Evolutionary conservation across 345 rosid genomes (phyloP).

Genomic region (Eucalyptus pauciflora): DNA sequence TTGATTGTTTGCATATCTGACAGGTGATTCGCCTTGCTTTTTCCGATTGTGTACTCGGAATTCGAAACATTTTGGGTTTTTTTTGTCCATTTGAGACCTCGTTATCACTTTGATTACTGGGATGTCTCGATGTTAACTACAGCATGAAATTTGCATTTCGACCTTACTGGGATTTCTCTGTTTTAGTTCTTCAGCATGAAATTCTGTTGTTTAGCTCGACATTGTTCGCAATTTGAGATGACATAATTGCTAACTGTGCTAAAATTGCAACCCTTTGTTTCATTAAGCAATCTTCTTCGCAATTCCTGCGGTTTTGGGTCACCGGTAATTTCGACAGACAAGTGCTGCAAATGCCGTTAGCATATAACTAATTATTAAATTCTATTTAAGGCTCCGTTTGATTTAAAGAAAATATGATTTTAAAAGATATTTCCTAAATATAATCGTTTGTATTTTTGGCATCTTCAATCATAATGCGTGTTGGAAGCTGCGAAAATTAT

Average conservation of each 20-base stretch:
- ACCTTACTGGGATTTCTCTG: neutral
- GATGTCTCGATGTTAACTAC: neutral
- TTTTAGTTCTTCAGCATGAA: neutral
- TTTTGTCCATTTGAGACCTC: neutral
- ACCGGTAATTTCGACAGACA: neutral
- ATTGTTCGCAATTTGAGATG: neutral
- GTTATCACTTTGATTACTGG: neutral
- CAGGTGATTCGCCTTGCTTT: fast-evolving
- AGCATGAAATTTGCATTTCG: neutral
- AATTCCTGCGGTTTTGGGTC: too few relatives aligned
- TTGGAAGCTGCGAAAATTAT: neutral
- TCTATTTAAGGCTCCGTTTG: too few relatives aligned
- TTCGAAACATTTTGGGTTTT: neutral
- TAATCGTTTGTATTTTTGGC: neutral
- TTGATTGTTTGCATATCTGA: neutral
- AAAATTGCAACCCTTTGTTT: neutral
- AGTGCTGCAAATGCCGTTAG: too few relatives aligned
- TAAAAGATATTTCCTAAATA: too few relatives aligned
- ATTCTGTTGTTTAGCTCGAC: neutral
- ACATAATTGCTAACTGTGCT: neutral
- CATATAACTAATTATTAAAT: neutral
- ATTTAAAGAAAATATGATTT: too few relatives aligned
- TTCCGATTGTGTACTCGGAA: fast-evolving
- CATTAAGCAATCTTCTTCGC: neutral
- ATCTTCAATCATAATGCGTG: neutral